These are phyloP conservation scores for Cucurbita moschata DNA, from an alignment of 306 rosid genomes.

Conservation along the genomic window DNA sequence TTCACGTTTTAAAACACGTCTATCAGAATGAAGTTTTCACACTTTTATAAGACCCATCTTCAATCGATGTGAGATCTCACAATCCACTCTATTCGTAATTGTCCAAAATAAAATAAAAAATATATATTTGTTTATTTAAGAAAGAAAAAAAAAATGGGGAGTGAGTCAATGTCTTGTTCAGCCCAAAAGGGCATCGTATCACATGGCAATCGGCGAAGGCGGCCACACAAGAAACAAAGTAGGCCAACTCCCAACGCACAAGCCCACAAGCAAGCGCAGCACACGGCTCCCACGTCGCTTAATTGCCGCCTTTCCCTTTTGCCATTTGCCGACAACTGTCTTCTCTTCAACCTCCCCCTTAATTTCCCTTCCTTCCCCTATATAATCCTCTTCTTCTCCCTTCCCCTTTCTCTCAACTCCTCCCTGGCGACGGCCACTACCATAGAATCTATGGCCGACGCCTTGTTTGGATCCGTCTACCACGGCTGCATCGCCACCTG, in stretches of 20 bases:
- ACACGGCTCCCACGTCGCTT: background rate
- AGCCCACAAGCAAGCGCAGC: background rate
- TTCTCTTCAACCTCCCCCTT: background rate
- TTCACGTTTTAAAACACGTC: no score
- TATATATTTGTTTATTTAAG: background rate
- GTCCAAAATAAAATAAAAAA: no score
- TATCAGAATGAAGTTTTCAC: no score
- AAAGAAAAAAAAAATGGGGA: background rate
- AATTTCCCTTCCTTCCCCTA: background rate
- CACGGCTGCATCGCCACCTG: conserved; percentile 41
- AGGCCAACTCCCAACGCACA: conserved; percentile 10
- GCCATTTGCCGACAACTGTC: background rate
- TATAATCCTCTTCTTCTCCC: background rate
- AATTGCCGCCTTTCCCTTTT: background rate
- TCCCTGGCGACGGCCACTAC: background rate
- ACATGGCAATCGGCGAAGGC: background rate
- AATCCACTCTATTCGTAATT: no score
- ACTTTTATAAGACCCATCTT: no score
- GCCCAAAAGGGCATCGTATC: background rate
- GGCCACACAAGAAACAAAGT: background rate
- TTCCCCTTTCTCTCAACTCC: background rate
- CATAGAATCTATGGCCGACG: conserved; percentile 2
- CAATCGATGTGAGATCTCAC: no score
- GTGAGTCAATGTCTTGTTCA: background rate
- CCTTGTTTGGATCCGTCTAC: conserved; percentile 29